These are phyloP conservation scores for Kernera saxatilis DNA, from an alignment of 345 rosid species.

Conservation along the genomic window DNA sequence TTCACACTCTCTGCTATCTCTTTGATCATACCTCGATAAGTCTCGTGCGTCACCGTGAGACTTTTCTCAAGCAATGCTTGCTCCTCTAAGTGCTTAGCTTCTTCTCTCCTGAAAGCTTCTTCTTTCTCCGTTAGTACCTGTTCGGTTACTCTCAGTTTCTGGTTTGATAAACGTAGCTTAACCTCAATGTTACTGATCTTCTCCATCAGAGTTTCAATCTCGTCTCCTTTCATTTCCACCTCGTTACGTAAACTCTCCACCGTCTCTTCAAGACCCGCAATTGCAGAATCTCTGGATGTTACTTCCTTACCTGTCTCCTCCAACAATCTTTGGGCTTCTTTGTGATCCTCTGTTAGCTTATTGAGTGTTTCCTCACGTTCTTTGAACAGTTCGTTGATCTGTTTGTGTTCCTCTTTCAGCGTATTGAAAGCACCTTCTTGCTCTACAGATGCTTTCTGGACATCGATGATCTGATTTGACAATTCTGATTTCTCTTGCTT, in stretches of 20 bases:
- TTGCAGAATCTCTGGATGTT: slow-evolving; percentile 41
- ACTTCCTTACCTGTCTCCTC: slow-evolving; percentile 38
- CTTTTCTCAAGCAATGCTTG: slow-evolving; percentile 55
- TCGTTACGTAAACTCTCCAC: slow-evolving; percentile 74
- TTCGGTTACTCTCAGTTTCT: slow-evolving; percentile 90
- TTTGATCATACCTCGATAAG: slow-evolving; percentile 42
- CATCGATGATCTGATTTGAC: slow-evolving; percentile 30
- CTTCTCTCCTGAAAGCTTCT: slow-evolving; percentile 59
- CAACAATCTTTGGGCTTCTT: slow-evolving; percentile 35
- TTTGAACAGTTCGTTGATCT: slow-evolving; percentile 29
- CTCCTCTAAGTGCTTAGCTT: slow-evolving; percentile 56
- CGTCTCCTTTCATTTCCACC: slow-evolving; percentile 73
- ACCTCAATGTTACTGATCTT: slow-evolving; percentile 66
- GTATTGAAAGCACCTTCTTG: slow-evolving; percentile 32
- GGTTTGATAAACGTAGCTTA: slow-evolving; percentile 83
- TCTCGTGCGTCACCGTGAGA: slow-evolving; percentile 40
- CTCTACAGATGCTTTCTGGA: slow-evolving; percentile 34
- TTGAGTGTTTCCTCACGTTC: slow-evolving; percentile 31
- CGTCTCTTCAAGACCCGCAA: slow-evolving; percentile 49
- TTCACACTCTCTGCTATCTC: slow-evolving; percentile 44
- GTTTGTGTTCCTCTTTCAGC: slow-evolving; percentile 43
- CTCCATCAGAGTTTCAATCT: slow-evolving; percentile 45
- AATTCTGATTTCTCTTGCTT: slow-evolving; percentile 50
- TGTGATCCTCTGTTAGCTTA: slow-evolving; percentile 36
- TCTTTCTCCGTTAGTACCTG: slow-evolving; percentile 79